Base-by-base conservation (phyloP, 2,329 filamentous ascomycete species). In the Stromatinia cepivora region DNA sequence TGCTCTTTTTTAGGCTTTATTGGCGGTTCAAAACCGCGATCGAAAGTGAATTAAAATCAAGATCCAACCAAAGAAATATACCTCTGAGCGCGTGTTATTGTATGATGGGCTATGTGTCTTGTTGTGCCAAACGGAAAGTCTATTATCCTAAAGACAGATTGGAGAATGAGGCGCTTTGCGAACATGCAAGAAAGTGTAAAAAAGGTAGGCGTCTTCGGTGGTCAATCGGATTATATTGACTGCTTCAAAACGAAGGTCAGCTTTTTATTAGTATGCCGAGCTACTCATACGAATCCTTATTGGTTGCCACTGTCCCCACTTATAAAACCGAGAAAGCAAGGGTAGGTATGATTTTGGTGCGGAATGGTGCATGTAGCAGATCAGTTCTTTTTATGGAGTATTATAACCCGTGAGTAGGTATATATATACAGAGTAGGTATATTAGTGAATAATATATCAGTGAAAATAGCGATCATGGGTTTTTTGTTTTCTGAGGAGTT, bases 61-160 rank as follows among this genome's bases (percentile, higher is more conserved):
- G 31, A 50, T 46, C 39, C 46, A 64, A 25, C 46, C 15, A 52
- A 52, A 64, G 46, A 69, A 72, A 74, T 70, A 46, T 75, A 73
- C 77, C 76, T 76, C 59, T 75, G 75, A 76, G 74, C 73, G 75
- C 75, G 76, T 75, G 69, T 56, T 58, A 71, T 63, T 61, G 67
- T 70, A 57, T 45, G 39, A 36, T n/a, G 13, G 34, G 50, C 28
- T 67, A 66, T 64, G 39, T 34, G 63, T 66, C 57, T 70, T 70
- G 64, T 39, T 28, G 62, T 67, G 64, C 67, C 58, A 63, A 68
- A 69, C 42, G 63, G 63, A 62, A 72, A 50, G 74, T 75, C 73
- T 75, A 74, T 78, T 71, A 74, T 73, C 73, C 78, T 42, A 65
- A 63, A 66, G 48, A 57, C 64, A 69, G 57, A 70, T 53, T 65